Base-by-base conservation (phyloP, 1,139 yeast species). In the Candida mesenterica region DNA sequence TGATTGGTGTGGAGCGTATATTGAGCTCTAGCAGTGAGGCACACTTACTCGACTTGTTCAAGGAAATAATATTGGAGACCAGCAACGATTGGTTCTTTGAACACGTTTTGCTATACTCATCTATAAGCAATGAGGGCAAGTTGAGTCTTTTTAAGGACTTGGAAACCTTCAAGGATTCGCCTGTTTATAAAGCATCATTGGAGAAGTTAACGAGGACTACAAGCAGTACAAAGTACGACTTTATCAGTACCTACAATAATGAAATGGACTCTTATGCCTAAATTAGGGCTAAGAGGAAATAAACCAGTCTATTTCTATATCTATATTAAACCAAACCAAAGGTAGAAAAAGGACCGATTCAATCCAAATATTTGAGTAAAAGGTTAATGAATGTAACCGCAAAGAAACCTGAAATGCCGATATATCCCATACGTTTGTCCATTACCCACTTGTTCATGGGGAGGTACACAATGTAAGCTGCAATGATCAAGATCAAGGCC, bases 361-460 rank as follows among this genome's bases (percentile, higher is more conserved):
- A 19, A 19, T 19, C 18, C 32, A n/a, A n/a, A n/a, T n/a, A n/a
- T 16, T 34, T 34, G 10, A 32, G 14, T 7, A 32, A 12, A 3
- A 36, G 23, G 20, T 36, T 36, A 10, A 39, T 18, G 8, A 26
- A 29, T 8, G 37, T 20, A 18, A 46, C 35, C n/a, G 30, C 20
- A 13, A 44, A 25, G 24, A 44, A 46, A 39, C 42, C 38, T 4
- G 34, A 25, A 5, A 46, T 32, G 2, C 39, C 46, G 13, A 46
- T 31, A 13, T 40, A n/a, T 2, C 73, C 72, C 23, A 64, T 43
- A 20, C 45, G 49, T 35, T 48, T 55, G 45, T 66, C 67, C 40
- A 65, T 53, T 22, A 42, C 51, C 73, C 73, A 68, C 10, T 50
- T 46, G 38, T 63, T 63, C 30, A 55, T 42, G 1, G 68, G 68